Percentiles rank a stretch among this genome's conserved stretches.
Conservation (phyloP, 495 filamentous ascomycete genomes). For the Neurospora sp. region DNA sequence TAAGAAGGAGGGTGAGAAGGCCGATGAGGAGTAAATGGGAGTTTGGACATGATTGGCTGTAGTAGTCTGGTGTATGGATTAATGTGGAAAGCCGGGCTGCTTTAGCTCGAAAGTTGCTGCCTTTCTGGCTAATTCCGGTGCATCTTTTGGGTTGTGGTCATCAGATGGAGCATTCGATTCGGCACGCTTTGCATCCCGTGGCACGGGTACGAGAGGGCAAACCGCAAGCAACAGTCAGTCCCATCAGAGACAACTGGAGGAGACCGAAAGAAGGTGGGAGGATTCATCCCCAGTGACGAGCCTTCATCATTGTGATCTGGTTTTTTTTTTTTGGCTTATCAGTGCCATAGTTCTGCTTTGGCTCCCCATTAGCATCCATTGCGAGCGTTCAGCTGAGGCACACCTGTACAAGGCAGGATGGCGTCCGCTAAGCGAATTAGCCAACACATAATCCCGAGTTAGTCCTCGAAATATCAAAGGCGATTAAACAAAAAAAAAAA, state of each 20-base stretch:
- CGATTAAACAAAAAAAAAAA: not conserved
- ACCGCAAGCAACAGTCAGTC: not conserved
- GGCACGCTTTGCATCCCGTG: not conserved
- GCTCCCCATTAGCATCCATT: not conserved
- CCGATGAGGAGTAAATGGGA: constrained; percentile 11
- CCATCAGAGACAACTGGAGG: not conserved
- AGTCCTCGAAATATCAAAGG: not conserved
- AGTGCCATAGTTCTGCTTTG: not conserved
- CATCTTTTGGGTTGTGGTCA: not conserved
- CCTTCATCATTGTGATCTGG: not conserved
- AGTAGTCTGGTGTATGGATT: not conserved
- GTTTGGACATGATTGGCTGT: not conserved
- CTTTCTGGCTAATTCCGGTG: not conserved
- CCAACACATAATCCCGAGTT: not conserved
- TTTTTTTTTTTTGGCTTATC: not conserved
- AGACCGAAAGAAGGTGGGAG: not conserved
- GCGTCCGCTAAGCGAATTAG: not conserved
- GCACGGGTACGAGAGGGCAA: not conserved
- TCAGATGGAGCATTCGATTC: not conserved
- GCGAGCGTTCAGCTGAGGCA: not conserved
- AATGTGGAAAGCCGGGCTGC: not conserved
- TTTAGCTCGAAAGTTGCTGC: not conserved
- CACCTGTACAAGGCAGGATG: not conserved
- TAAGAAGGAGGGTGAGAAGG: constrained; percentile 52
- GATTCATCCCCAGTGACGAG: not conserved